Percentiles rank a stretch among this genome's conserved stretches.
phyloP scores from a whole-genome alignment of 2,329 filamentous ascomycete species.

The Fusarium ramigenum region DNA sequence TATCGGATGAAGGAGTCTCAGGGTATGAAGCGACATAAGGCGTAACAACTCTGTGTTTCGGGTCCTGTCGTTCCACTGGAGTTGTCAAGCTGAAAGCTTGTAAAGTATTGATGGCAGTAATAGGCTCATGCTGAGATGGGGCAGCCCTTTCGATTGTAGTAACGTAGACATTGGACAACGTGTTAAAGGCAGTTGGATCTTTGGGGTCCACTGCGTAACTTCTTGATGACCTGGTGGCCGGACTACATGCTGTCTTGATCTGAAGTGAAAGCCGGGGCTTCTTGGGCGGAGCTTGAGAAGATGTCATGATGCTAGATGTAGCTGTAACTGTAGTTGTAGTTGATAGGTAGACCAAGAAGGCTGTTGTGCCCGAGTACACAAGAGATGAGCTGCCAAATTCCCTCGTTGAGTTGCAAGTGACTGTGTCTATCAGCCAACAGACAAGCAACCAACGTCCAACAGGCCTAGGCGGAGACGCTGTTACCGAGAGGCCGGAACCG shows the following conservation, averaged over 20 bases:
- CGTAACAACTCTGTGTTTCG: conserved; percentile 51
- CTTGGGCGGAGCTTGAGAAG: conserved; percentile 52
- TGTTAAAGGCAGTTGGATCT: conserved; percentile 72
- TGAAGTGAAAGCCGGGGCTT: conserved; percentile 67
- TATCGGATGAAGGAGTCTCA: conserved; percentile 64
- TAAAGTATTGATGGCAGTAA: conserved; percentile 60
- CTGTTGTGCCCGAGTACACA: neutral
- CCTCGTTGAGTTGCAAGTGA: conserved; percentile 9
- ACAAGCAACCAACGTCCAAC: conserved; percentile 25
- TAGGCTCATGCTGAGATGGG: conserved; percentile 56
- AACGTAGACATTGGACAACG: conserved; percentile 71
- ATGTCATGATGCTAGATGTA: conserved; percentile 48
- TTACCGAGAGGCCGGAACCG: conserved; percentile 38
- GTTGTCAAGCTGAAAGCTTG: conserved; percentile 46
- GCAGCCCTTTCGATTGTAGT: conserved; percentile 69
- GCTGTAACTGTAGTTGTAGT: conserved; percentile 6
- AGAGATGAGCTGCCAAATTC: conserved; percentile 5
- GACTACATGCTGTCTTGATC: conserved; percentile 57
- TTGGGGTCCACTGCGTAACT: conserved; percentile 58
- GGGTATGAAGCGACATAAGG: conserved; percentile 59
- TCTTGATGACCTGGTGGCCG: conserved; percentile 49
- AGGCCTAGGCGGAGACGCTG: conserved; percentile 26
- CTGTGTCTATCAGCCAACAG: conserved; percentile 32
- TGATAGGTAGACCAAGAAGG: neutral
- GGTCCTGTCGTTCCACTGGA: conserved; percentile 45